A percentile compares a stretch with the other conserved stretches of the same genome.
phyloP scores from a whole-genome alignment of 352 stramenopile genomes.

The Pythium insidiosum region DNA sequence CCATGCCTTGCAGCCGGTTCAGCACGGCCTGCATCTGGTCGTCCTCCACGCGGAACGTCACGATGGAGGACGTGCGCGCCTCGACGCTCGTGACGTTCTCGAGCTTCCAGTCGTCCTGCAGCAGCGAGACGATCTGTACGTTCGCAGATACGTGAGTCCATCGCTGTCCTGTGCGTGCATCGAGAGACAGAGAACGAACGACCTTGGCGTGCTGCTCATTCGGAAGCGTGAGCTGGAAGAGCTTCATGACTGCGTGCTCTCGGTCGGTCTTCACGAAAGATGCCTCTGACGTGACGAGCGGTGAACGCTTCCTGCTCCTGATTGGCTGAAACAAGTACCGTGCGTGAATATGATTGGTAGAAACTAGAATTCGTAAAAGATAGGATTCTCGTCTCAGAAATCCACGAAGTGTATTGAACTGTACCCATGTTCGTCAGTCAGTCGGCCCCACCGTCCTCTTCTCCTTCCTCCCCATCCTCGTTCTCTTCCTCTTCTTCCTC shows the following conservation, averaged over 20 bases:
- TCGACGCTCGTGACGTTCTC: constrained; percentile 82
- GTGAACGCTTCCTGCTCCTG: too few relatives aligned
- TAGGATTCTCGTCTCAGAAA: too few relatives aligned
- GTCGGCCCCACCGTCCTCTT: too few relatives aligned
- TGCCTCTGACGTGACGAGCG: too few relatives aligned
- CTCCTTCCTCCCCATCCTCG: constrained; percentile 11
- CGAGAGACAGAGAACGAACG: neutral
- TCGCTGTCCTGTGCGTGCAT: neutral
- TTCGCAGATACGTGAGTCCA: neutral
- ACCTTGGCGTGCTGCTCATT: constrained; percentile 80
- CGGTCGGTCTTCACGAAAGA: too few relatives aligned
- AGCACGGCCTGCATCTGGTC: constrained; percentile 79
- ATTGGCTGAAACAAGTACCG: too few relatives aligned
- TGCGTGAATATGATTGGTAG: constrained; percentile 1
- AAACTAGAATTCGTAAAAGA: neutral
- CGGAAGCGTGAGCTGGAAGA: constrained; percentile 83
- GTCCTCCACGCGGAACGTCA: constrained; percentile 81
- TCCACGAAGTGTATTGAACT: too few relatives aligned
- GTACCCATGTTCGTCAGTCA: too few relatives aligned
- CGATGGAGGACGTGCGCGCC: constrained; percentile 78
- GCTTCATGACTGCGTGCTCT: constrained; percentile 79
- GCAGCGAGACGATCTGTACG: constrained; percentile 52
- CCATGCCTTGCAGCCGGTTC: constrained; percentile 74
- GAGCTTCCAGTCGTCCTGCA: constrained; percentile 80
- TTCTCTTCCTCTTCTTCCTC: constrained; percentile 12